phyloP scores from a whole-genome alignment of 768 basidiomycete species.

The Hypholoma fasciculare region DNA sequence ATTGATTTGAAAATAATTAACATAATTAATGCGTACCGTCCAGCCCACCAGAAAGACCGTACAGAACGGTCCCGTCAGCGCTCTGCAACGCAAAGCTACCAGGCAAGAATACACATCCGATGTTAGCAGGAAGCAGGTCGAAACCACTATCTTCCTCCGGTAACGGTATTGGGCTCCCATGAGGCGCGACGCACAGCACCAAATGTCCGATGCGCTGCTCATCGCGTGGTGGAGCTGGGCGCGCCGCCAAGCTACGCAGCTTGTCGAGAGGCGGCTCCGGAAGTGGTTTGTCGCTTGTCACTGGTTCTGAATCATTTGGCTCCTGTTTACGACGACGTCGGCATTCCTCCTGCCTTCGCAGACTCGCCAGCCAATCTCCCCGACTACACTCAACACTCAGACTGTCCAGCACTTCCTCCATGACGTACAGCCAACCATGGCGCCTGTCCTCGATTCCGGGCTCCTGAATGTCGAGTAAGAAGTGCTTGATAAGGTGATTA shows the following conservation, averaged over 20 bases:
- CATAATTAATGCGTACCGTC: slow-evolving; percentile 34
- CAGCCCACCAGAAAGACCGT: slow-evolving; percentile 50
- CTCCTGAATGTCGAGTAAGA: slow-evolving; percentile 37
- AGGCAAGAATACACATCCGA: slow-evolving; percentile 46
- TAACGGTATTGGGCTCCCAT: slow-evolving; percentile 26
- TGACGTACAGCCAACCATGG: slow-evolving; percentile 42
- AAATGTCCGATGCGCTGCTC: slow-evolving; percentile 40
- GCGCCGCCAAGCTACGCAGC: slow-evolving; percentile 23
- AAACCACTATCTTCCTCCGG: slow-evolving; percentile 41
- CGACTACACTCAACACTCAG: slow-evolving; percentile 38
- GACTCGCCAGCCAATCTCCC: slow-evolving; percentile 48
- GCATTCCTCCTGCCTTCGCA: slow-evolving; percentile 34
- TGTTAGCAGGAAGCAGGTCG: slow-evolving; percentile 33
- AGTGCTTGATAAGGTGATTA: slow-evolving; percentile 37
- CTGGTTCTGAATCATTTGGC: not conserved
- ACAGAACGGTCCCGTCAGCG: slow-evolving; percentile 38
- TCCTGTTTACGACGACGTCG: slow-evolving; percentile 1
- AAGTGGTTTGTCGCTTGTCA: slow-evolving; percentile 4
- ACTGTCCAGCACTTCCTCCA: slow-evolving; percentile 50
- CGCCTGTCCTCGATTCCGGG: slow-evolving; percentile 26
- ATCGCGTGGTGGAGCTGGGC: slow-evolving; percentile 26
- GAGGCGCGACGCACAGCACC: slow-evolving; percentile 50
- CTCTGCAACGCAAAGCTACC: slow-evolving; percentile 38
- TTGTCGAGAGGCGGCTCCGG: slow-evolving; percentile 17
- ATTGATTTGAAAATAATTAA: not conserved